Conservation (phyloP, 2,329 filamentous ascomycete genomes). For the Aureobasidium sp. region DNA sequence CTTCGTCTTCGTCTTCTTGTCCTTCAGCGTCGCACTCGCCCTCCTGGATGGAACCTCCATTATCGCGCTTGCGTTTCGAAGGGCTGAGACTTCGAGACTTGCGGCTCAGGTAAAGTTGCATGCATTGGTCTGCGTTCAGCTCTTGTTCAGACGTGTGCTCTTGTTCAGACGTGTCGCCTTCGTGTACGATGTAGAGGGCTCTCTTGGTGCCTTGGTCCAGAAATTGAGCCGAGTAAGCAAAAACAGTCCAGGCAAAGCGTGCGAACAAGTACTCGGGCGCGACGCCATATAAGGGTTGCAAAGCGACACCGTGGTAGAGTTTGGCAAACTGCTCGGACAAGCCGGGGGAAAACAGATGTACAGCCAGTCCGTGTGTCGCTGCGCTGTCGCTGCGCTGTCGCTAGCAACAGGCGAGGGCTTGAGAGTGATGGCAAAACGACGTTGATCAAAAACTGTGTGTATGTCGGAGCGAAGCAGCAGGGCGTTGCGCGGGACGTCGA, state of each 20-base stretch:
- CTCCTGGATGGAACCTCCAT: background rate
- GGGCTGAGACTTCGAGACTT: background rate
- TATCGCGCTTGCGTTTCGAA: background rate
- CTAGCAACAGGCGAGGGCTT: no score
- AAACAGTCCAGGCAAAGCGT: conserved; percentile 3
- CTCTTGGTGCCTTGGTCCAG: background rate
- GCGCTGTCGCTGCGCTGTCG: no score
- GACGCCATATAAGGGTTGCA: background rate
- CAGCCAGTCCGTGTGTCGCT: background rate
- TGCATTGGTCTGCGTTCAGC: background rate
- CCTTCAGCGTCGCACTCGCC: no score
- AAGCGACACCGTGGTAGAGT: background rate
- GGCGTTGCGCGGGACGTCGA: background rate
- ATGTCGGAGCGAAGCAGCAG: conserved; percentile 9
- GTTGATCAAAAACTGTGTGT: background rate
- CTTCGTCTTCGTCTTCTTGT: no score
- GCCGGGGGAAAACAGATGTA: background rate
- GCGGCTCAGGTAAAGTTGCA: background rate
- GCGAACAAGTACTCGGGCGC: background rate
- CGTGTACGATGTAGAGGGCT: background rate
- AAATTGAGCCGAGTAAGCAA: background rate
- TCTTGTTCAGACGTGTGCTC: no score
- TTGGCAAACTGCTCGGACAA: background rate
- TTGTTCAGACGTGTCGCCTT: background rate
- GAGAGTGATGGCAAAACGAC: background rate